These are phyloP conservation scores for Mortierella antarctica DNA, from an alignment of 192 early-diverging fungal species.

Conservation along the genomic window DNA sequence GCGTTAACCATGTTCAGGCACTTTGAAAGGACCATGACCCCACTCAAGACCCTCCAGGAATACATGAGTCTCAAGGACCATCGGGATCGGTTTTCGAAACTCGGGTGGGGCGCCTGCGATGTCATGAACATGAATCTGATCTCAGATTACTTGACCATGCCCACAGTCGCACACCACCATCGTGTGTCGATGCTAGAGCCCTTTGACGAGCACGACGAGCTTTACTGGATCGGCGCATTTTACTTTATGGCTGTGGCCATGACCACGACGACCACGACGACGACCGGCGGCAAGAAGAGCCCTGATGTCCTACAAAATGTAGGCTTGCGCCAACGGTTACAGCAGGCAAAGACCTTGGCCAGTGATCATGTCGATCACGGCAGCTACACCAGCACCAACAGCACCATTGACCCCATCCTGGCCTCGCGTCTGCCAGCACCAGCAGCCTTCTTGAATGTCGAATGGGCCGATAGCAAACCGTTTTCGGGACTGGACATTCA, in stretches of 20 bases:
- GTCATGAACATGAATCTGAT: conserved; percentile 45
- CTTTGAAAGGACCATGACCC: conserved; percentile 47
- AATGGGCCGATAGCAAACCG: conserved; percentile 20
- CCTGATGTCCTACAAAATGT: conserved; percentile 33
- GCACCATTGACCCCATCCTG: conserved; percentile 8
- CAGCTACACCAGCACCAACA: conserved; percentile 27
- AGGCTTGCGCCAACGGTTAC: conserved; percentile 12
- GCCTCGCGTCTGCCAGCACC: not conserved
- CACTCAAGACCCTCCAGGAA: conserved; percentile 35
- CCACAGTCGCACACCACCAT: conserved; percentile 29
- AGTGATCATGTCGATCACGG: conserved; percentile 7
- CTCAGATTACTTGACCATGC: conserved; percentile 19
- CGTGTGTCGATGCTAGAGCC: conserved; percentile 25
- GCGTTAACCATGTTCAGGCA: conserved; percentile 42
- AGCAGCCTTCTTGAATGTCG: conserved; percentile 4
- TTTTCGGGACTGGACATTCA: conserved; percentile 33
- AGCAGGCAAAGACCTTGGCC: not conserved
- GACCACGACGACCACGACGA: not conserved
- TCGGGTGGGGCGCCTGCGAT: conserved; percentile 40
- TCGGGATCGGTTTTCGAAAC: conserved; percentile 18
- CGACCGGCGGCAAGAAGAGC: not conserved
- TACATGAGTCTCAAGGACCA: conserved; percentile 38
- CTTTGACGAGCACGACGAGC: conserved; percentile 50
- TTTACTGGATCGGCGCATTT: conserved; percentile 45
- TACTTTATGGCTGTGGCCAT: conserved; percentile 44